Conservation (phyloP, 1,284 basidiomycete species). For the Malassezia brasiliensis region DNA sequence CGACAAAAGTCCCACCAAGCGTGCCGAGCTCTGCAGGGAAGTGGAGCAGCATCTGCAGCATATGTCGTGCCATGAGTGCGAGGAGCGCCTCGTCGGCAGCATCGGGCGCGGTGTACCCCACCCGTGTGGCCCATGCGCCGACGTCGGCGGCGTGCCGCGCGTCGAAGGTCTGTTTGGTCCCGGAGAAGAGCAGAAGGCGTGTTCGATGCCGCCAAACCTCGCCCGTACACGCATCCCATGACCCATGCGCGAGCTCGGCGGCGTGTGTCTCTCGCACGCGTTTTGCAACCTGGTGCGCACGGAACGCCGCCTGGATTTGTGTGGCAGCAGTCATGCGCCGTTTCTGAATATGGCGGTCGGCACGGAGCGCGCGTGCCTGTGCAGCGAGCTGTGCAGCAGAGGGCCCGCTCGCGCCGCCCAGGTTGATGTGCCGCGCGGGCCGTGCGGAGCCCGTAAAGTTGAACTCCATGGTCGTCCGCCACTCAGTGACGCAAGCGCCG, state of each 20-base stretch:
- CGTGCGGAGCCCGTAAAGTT: conserved; percentile 18
- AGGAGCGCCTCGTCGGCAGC: neutral
- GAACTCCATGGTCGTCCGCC: conserved; percentile 15
- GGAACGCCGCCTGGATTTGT: conserved; percentile 14
- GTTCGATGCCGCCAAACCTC: conserved; percentile 1
- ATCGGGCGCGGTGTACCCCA: too few relatives aligned
- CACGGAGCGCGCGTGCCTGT: conserved; percentile 4
- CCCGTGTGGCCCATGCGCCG: neutral
- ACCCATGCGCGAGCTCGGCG: neutral
- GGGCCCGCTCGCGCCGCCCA: conserved; percentile 1
- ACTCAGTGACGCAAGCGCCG: conserved; percentile 13
- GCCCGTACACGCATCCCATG: neutral
- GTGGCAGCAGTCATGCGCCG: conserved; percentile 7
- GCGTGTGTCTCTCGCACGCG: neutral
- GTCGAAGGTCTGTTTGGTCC: neutral
- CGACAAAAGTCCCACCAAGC: neutral
- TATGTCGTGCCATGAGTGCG: neutral
- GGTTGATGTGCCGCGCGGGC: conserved; percentile 12
- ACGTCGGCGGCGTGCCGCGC: neutral
- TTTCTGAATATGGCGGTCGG: neutral
- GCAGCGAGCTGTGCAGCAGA: conserved; percentile 11
- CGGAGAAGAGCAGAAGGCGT: conserved; percentile 2
- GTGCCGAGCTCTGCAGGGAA: neutral
- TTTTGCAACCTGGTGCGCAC: neutral
- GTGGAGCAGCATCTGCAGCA: neutral